Evolutionary conservation across 1,284 basidiomycete genomes (phyloP).

Genomic region (Tremellales sp.): DNA sequence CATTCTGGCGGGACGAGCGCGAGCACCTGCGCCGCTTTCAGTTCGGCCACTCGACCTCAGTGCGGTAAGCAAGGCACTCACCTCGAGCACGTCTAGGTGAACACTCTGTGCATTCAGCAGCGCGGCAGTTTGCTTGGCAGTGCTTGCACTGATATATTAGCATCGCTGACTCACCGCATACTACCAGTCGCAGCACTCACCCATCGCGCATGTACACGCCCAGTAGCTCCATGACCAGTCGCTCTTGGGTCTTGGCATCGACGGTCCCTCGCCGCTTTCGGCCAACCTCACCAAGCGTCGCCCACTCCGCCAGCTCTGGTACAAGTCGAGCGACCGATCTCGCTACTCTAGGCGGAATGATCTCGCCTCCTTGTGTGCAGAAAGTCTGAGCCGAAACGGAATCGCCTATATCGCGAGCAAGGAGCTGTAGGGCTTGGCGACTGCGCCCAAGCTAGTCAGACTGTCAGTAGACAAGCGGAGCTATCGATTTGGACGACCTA

Average conservation of each 20-base stretch:
- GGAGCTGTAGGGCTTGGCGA: constrained; percentile 60
- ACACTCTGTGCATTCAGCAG: constrained; percentile 74
- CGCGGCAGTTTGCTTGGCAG: constrained; percentile 53
- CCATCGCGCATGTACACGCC: constrained; percentile 74
- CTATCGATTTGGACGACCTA: constrained; percentile 38
- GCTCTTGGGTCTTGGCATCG: constrained; percentile 57
- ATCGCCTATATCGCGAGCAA: constrained; percentile 70
- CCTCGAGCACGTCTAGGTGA: constrained; percentile 70
- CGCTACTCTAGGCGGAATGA: constrained; percentile 63
- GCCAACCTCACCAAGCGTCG: constrained; percentile 51
- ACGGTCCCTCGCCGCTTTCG: constrained; percentile 46
- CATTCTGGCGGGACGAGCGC: constrained; percentile 67
- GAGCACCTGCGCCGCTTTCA: too few relatives aligned
- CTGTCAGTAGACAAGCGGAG: not conserved
- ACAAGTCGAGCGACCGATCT: constrained; percentile 45
- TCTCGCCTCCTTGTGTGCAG: constrained; percentile 66
- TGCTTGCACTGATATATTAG: constrained; percentile 9
- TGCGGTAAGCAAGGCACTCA: constrained; percentile 47
- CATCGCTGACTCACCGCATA: constrained; percentile 1
- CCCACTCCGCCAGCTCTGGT: constrained; percentile 56
- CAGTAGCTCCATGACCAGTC: constrained; percentile 64
- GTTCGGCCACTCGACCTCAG: not conserved
- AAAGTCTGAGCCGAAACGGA: constrained; percentile 73
- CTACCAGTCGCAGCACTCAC: too few relatives aligned
- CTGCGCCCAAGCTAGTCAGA: constrained; percentile 60